Base-by-base conservation (phyloP, 2,329 filamentous ascomycete genomes). In the Claviceps fusiformis region DNA sequence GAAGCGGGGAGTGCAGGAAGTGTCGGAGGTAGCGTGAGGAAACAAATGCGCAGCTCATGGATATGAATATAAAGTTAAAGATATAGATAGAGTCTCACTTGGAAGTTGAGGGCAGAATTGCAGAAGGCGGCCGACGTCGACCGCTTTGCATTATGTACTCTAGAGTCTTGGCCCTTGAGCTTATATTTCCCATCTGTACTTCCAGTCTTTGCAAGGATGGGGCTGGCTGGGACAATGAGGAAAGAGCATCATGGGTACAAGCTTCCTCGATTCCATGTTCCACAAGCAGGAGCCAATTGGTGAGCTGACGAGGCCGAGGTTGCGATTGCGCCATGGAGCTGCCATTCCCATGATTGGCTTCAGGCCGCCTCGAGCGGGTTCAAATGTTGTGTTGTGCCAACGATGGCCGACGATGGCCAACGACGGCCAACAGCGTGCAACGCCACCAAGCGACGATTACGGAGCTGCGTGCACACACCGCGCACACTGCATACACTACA, bases 271-370 rank as follows among this genome's bases (percentile, higher is more conserved):
- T 50, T 49, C 54, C 37, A 39, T 37, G 15, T 50, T 49, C 54
- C 37, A 39, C 45, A 19, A 24, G 9, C 43, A 35, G 41, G 37
- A 29, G 46, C 50, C 39, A 54, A 47, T 51, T 51, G 17, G 7
- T 39, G 37, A 39, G 50, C 51, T 43, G 24, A 27, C 27, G 46
- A 53, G 33, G 24, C 43, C 49, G 50, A n/a, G 41, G 46, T 15
- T 50, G 49, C 50, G 52, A 56, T 58, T 44, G 56, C 56, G 54
- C 56, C 50, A 58, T 58, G 37, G 13, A 27, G 39, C 49, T 29
- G 3, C 15, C 15, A 19, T 29, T 50, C 19, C 19, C 50, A 47
- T 57, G 50, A 57, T 57, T 57, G 56, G 56, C 56, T 29, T 53
- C 29, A 17, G 5, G 24, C 27, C 37, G 35, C 19, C 24, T 33